Evolutionary conservation across 331 rosid species (phyloP).

Genomic region (Rosa hybrid): DNA sequence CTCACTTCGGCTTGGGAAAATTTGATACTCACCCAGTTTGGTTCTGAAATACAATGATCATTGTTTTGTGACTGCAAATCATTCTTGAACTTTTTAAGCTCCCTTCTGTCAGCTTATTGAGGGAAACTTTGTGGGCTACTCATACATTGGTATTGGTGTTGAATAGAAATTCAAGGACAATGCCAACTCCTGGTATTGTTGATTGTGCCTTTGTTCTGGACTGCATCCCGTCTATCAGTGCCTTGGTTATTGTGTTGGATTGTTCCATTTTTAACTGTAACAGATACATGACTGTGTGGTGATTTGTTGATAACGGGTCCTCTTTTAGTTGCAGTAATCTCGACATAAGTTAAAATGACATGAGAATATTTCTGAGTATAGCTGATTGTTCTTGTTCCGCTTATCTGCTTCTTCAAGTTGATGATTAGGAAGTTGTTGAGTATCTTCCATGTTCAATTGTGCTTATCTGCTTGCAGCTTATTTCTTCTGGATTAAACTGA

Average conservation of each 20-base stretch:
- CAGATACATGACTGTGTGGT: not conserved
- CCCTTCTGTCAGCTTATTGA: not conserved
- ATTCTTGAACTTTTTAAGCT: slow-evolving; percentile 14
- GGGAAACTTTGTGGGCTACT: slow-evolving; percentile 20
- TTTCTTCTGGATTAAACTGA: slow-evolving; percentile 27
- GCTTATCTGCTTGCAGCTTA: slow-evolving; percentile 18
- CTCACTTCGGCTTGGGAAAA: slow-evolving; percentile 18
- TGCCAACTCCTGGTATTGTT: slow-evolving; percentile 6
- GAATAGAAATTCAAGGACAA: slow-evolving; percentile 1
- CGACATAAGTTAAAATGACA: not conserved
- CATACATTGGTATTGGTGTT: slow-evolving; percentile 18
- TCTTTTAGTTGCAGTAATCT: not conserved
- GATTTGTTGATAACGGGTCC: not conserved
- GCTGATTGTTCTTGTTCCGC: not conserved
- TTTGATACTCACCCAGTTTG: slow-evolving; percentile 18
- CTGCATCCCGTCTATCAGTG: not conserved
- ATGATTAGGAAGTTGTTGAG: not conserved
- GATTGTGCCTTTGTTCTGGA: slow-evolving; percentile 1
- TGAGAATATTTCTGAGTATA: not conserved
- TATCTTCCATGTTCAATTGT: slow-evolving; percentile 21
- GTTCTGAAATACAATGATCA: slow-evolving; percentile 22
- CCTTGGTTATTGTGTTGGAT: not conserved
- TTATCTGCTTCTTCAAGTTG: not conserved
- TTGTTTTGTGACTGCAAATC: slow-evolving; percentile 1
- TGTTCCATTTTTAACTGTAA: not conserved